Evolutionary conservation across 352 stramenopile species (phyloP).

Genomic region (Saprolegnia parasitica): DNA sequence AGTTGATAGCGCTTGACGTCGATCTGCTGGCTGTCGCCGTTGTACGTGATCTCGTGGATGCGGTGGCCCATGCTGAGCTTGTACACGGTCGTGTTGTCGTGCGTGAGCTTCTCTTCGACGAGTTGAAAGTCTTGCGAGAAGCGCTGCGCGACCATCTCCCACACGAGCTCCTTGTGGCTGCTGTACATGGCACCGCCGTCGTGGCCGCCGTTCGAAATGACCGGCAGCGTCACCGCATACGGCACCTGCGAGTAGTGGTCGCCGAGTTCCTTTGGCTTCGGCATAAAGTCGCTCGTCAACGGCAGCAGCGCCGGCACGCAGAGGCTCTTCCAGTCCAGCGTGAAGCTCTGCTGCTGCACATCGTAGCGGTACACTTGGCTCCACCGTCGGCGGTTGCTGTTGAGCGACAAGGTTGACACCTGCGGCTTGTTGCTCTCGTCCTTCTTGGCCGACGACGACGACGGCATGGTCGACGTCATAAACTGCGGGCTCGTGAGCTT

Average conservation of each 20-base stretch:
- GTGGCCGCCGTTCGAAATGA: background rate
- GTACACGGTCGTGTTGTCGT: constrained; percentile 27
- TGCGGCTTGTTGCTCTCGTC: background rate
- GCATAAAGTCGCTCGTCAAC: constrained; percentile 50
- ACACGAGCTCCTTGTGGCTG: constrained; percentile 59
- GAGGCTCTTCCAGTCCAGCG: constrained; percentile 76
- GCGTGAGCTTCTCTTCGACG: constrained; percentile 11
- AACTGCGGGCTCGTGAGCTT: constrained; percentile 9
- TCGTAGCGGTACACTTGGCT: constrained; percentile 83
- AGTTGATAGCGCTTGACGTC: constrained; percentile 29
- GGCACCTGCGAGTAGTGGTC: constrained; percentile 27
- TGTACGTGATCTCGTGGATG: constrained; percentile 31
- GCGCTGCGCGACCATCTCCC: constrained; percentile 78
- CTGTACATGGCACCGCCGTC: constrained; percentile 35
- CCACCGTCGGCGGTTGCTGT: constrained; percentile 74
- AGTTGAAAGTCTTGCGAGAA: constrained; percentile 38
- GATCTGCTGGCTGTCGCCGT: constrained; percentile 21
- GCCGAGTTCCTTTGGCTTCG: constrained; percentile 27
- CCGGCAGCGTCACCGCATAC: constrained; percentile 27
- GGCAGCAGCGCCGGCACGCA: constrained; percentile 77
- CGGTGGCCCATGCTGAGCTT: constrained; percentile 32
- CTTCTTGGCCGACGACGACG: background rate
- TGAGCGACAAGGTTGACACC: constrained; percentile 4
- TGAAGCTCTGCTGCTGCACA: constrained; percentile 19
- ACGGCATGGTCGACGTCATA: background rate